These are phyloP conservation scores for Diaporthe sp. DNA, from an alignment of 2,329 filamentous ascomycete species.

Conservation along the genomic window DNA sequence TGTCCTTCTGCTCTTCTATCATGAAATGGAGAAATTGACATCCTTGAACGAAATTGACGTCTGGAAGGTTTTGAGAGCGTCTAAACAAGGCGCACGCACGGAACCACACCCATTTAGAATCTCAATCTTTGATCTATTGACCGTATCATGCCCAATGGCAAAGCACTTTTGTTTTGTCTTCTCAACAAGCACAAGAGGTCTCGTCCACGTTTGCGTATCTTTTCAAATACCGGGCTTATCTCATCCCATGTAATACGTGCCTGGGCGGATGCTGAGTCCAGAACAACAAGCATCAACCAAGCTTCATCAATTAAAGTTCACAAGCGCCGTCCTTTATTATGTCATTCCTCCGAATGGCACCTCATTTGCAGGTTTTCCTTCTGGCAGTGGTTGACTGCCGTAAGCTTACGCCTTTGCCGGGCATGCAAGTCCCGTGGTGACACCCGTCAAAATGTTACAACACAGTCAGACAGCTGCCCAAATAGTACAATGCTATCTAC, in stretches of 20 bases:
- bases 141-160: neutral
- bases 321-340: neutral
- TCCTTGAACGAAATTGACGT: neutral
- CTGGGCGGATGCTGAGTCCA: slow-evolving; percentile 4
- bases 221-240: neutral
- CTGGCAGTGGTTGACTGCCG: neutral
- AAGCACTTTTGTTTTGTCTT: neutral
- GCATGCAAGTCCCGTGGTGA: neutral
- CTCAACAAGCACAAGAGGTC: neutral
- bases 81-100: neutral
- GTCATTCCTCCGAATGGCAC: neutral
- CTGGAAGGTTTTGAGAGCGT: neutral
- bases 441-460: neutral
- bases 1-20: neutral
- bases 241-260: neutral
- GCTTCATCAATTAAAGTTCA: slow-evolving; percentile 10
- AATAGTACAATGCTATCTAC: neutral
- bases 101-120: neutral
- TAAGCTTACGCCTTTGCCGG: neutral
- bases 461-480: slow-evolving; percentile 5
- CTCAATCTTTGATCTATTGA: neutral
- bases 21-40: neutral
- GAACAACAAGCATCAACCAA: neutral
- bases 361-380: neutral
- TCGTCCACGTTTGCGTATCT: neutral